Evolutionary conservation across 768 basidiomycete species (phyloP).

Genomic region (Mycena rebaudengoi): DNA sequence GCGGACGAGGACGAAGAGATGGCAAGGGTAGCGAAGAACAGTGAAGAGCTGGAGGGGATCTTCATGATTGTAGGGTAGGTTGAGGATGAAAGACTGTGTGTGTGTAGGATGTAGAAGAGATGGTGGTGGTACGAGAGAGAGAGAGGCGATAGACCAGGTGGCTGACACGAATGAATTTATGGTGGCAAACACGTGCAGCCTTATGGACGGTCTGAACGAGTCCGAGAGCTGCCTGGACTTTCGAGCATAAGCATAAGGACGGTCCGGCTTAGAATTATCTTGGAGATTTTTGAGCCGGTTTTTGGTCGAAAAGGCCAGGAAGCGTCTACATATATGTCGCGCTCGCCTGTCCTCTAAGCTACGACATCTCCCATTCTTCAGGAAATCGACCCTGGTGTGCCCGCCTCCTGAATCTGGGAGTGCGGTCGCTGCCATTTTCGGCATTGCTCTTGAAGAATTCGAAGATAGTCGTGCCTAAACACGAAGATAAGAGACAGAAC

Average conservation of each 20-base stretch:
- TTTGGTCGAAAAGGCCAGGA: too few species aligned
- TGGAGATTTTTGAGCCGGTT: too few species aligned
- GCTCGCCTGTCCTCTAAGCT: too few species aligned
- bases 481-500: slow-evolving; percentile 77
- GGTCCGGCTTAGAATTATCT: too few species aligned
- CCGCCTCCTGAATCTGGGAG: slow-evolving; percentile 29
- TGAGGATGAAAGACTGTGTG: slow-evolving; percentile 24
- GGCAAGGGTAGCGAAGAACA: slow-evolving; percentile 57
- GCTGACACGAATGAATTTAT: slow-evolving; percentile 21
- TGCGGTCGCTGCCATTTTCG: slow-evolving; percentile 29
- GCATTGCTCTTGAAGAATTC: slow-evolving; percentile 53
- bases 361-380: slow-evolving; percentile 69
- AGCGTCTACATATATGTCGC: too few species aligned
- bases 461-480: slow-evolving; percentile 62
- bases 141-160: neutral
- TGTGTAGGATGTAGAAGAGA: slow-evolving; percentile 18
- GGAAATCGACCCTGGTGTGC: slow-evolving; percentile 46
- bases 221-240: too few species aligned
- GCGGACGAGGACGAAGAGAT: slow-evolving; percentile 58
- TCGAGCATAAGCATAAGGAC: too few species aligned
- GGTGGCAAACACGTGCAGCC: neutral
- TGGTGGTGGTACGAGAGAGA: slow-evolving; percentile 28
- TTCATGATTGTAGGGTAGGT: slow-evolving; percentile 48
- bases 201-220: too few species aligned
- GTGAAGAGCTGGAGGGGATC: slow-evolving; percentile 55